Evolutionary conservation across 176 grass and related monocot species (phyloP).

Genomic region (Zizania latifolia): DNA sequence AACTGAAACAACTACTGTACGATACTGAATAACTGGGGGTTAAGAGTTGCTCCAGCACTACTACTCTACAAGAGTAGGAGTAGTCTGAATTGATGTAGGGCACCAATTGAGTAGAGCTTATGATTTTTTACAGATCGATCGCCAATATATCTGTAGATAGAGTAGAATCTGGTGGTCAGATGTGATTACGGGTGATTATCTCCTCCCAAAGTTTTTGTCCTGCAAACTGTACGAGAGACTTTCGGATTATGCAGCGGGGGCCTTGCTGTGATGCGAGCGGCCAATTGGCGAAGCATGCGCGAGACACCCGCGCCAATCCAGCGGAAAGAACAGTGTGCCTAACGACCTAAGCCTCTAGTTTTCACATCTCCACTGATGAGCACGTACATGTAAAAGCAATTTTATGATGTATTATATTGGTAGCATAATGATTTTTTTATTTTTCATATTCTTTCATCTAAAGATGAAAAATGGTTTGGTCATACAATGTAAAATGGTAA

Average conservation of each 20-base stretch:
- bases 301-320: neutral
- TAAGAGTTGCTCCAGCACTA: too few species aligned
- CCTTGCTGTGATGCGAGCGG: neutral
- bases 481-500: too few species aligned
- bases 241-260: neutral
- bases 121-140: neutral
- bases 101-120: neutral
- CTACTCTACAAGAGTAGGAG: too few species aligned
- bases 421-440: too few species aligned
- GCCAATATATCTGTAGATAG: neutral
- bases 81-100: too few species aligned
- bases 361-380: neutral
- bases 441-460: too few species aligned
- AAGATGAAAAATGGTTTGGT: too few species aligned
- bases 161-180: neutral
- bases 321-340: constrained; percentile 21
- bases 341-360: neutral
- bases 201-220: neutral
- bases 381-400: too few species aligned
- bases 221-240: constrained; percentile 16
- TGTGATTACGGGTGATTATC: constrained; percentile 27
- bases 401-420: too few species aligned
- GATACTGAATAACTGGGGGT: neutral
- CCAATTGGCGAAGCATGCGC: constrained; percentile 14
- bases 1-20: neutral